These are phyloP conservation scores for Mucor indicus DNA, from an alignment of 371 early-diverging fungal species.

Conservation along the genomic window DNA sequence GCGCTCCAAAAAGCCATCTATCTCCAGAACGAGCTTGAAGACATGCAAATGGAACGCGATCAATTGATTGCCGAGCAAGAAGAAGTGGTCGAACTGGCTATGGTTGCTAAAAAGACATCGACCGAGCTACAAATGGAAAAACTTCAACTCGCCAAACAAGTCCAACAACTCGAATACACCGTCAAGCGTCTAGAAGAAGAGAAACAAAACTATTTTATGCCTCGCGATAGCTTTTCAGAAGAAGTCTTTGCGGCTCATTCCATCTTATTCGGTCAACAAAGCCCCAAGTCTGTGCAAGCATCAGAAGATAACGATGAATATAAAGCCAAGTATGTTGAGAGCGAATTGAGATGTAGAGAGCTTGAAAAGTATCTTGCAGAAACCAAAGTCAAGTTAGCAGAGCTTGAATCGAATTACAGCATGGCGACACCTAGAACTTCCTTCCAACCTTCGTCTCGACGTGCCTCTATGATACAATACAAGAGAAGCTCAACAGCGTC, in stretches of 20 bases:
- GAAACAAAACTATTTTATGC: slow-evolving; percentile 39
- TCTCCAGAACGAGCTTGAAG: slow-evolving; percentile 27
- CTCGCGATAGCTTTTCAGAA: slow-evolving; percentile 38
- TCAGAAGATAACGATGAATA: slow-evolving; percentile 18
- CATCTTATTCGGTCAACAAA: slow-evolving; percentile 30
- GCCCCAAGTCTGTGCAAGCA: background rate
- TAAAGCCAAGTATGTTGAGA: slow-evolving; percentile 36
- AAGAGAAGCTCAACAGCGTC: slow-evolving; percentile 30
- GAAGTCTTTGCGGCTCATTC: slow-evolving; percentile 48
- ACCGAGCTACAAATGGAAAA: slow-evolving; percentile 42
- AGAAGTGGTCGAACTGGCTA: slow-evolving; percentile 29
- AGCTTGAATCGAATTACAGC: slow-evolving; percentile 28
- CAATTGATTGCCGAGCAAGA: slow-evolving; percentile 36
- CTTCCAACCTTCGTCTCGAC: slow-evolving; percentile 13
- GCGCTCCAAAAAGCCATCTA: slow-evolving; percentile 23
- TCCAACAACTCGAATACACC: slow-evolving; percentile 26
- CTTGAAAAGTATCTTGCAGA: slow-evolving; percentile 49
- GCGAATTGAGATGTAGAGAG: slow-evolving; percentile 47
- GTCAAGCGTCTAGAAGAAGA: slow-evolving; percentile 35
- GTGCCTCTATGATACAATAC: slow-evolving; percentile 10
- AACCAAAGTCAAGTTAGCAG: slow-evolving; percentile 44
- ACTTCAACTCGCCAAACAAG: slow-evolving; percentile 25
- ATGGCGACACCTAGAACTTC: slow-evolving; percentile 12
- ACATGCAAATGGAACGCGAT: slow-evolving; percentile 27
- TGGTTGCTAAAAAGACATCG: slow-evolving; percentile 37